Evolutionary conservation across 805 yeast species (phyloP), one percentile per base, ranked within the genome.

Genomic region (Spathaspora arborariae): DNA sequence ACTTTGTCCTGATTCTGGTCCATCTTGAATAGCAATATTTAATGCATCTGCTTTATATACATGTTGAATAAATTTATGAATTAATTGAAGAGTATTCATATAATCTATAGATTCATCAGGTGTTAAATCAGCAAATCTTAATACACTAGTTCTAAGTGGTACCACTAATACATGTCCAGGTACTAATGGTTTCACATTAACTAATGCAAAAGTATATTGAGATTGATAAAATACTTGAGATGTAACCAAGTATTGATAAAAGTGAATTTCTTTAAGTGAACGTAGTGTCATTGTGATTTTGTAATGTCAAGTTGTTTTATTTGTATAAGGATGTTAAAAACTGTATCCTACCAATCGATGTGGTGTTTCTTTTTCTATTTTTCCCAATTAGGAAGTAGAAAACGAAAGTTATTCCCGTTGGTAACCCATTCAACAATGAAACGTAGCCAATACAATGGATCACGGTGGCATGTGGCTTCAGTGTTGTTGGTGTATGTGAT

Each of bases 11-110:
- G 97, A 92, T 42, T 89, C 89, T 0, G 90, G 87, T 0, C 99
- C 99, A 62, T 94, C 99, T 63, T 94, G 99, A 49, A 95, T 88
- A 9, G 97, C 92, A 35, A 94, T 76, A 60, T 95, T 95, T 49
- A 90, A 59, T 1, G 96, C 74, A 55, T 91, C 95, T 2, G 97
- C 96, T 30, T 82, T 75, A 62, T 83, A 94, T 10, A 75, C 69
- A 47, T 73, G 58, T 52, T 77, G 82, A 13, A 94, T 82, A 51
- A 90, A 85, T 45, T 68, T 66, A 50, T 89, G 83, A 0, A 94
- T 75, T 41, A 77, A 58, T 54, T 88, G 96, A 8, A 94, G 69
- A 0, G 96, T 81, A 20, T 65, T 64, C 75, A 90, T 89, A 63
- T 84, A 87, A 62, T 94, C 99, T 2, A 73, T 62, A 3, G 82